These are phyloP conservation scores for Adiantum capillusveneris DNA, from an alignment of 75 land plant species.

Conservation along the genomic window DNA sequence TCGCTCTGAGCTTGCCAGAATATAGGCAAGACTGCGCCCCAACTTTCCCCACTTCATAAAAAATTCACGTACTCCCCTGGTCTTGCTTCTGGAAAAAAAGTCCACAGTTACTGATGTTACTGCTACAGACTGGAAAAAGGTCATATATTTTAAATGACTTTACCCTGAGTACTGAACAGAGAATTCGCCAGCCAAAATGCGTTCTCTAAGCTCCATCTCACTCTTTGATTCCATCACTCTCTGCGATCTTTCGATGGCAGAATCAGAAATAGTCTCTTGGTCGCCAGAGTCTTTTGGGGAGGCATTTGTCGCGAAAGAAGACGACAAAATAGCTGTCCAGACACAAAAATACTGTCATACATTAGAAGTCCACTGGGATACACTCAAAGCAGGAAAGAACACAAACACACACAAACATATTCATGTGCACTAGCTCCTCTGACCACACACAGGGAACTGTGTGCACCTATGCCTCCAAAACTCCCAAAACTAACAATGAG, in stretches of 20 bases:
- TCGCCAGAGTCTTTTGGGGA: not conserved
- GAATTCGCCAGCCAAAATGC: conserved; percentile 66
- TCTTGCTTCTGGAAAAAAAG: not conserved
- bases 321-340: not conserved
- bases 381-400: too few species aligned
- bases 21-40: not conserved
- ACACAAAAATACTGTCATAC: too few species aligned
- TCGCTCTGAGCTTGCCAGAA: not conserved
- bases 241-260: conserved; percentile 22
- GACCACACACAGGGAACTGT: too few species aligned
- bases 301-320: not conserved
- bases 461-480: too few species aligned
- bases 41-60: not conserved
- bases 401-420: too few species aligned
- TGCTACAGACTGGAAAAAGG: not conserved
- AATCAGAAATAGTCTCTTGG: not conserved
- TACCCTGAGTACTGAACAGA: conserved; percentile 55
- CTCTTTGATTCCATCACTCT: conserved; percentile 26
- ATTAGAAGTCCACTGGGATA: too few species aligned
- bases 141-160: not conserved
- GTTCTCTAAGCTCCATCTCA: conserved; percentile 38
- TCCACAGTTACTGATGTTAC: not conserved
- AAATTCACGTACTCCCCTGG: not conserved
- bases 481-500: too few species aligned
- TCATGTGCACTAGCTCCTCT: too few species aligned